phyloP scores from a whole-genome alignment of 2,329 filamentous ascomycete species.

The Sporothrix variecibatus region DNA sequence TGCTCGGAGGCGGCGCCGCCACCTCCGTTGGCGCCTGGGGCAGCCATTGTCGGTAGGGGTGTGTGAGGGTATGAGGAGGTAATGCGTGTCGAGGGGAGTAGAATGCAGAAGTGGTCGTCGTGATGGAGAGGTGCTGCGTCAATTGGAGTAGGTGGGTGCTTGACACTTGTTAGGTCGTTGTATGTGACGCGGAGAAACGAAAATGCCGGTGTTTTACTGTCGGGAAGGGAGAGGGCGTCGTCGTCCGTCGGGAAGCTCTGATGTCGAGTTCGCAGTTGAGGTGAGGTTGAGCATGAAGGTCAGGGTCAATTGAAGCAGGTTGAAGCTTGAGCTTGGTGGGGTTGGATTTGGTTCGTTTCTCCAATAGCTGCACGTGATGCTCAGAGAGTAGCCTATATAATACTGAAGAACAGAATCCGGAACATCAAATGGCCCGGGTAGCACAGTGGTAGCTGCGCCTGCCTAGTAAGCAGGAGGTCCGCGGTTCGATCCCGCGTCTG shows the following conservation, averaged over 20 bases:
- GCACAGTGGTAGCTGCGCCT: slow-evolving; percentile 31
- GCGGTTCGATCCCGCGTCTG: slow-evolving; percentile 32
- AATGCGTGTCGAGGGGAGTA: background rate
- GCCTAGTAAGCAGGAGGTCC: slow-evolving; percentile 32
- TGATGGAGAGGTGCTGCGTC: background rate
- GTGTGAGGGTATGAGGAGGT: background rate
- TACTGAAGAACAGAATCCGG: background rate
- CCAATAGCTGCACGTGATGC: background rate
- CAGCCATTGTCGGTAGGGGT: slow-evolving; percentile 17
- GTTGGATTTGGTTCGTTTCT: background rate
- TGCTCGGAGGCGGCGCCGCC: background rate
- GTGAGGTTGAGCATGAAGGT: background rate
- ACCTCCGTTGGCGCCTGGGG: slow-evolving; percentile 1
- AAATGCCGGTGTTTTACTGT: background rate
- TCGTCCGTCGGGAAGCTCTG: background rate
- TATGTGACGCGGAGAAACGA: background rate
- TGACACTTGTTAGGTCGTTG: background rate
- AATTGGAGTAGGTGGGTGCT: no score
- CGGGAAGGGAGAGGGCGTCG: background rate
- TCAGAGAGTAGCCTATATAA: background rate
- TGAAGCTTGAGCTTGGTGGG: background rate
- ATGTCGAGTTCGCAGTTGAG: background rate
- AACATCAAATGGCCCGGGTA: slow-evolving; percentile 30
- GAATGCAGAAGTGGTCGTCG: background rate
- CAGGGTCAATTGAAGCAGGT: background rate